A percentile compares a stretch with the other conserved stretches of the same genome.
Evolutionary conservation across 1,284 basidiomycete genomes (phyloP).

Genomic region (Rhodotorula sp.): DNA sequence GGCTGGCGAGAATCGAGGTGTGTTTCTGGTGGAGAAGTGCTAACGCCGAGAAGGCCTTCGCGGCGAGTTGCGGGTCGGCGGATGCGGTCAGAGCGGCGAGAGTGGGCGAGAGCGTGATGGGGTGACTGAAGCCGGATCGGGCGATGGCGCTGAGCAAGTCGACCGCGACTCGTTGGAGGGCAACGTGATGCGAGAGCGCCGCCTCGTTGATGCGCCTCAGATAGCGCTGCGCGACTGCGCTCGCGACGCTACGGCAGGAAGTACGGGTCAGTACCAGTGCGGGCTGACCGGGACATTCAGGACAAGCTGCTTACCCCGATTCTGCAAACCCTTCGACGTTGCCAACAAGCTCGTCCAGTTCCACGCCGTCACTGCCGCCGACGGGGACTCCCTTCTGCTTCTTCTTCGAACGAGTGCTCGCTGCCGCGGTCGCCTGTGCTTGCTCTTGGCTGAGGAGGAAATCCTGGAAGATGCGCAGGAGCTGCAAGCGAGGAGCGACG

Average conservation of each 20-base stretch:
- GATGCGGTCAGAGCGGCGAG: conserved; percentile 91
- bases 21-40: conserved; percentile 82
- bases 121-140: conserved; percentile 92
- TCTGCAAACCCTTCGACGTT: conserved; percentile 92
- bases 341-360: conserved; percentile 70
- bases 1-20: conserved; percentile 78
- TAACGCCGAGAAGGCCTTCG: conserved; percentile 77
- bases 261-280: conserved; percentile 1
- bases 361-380: conserved; percentile 6
- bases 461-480: conserved; percentile 85
- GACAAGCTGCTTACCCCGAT: conserved; percentile 66
- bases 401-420: conserved; percentile 47
- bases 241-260: conserved; percentile 68
- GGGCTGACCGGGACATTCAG: background rate
- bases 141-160: conserved; percentile 90
- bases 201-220: conserved; percentile 76
- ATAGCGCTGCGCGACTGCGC: conserved; percentile 89
- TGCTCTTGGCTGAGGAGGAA: conserved; percentile 63
- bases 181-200: conserved; percentile 62
- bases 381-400: background rate
- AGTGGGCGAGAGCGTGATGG: conserved; percentile 83
- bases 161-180: conserved; percentile 78
- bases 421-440: conserved; percentile 48
- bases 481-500: conserved; percentile 57
- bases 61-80: conserved; percentile 60